Percentiles rank a stretch among this genome's conserved stretches.
phyloP scores from a whole-genome alignment of 768 basidiomycete species.

The Kwoniella europaea region DNA sequence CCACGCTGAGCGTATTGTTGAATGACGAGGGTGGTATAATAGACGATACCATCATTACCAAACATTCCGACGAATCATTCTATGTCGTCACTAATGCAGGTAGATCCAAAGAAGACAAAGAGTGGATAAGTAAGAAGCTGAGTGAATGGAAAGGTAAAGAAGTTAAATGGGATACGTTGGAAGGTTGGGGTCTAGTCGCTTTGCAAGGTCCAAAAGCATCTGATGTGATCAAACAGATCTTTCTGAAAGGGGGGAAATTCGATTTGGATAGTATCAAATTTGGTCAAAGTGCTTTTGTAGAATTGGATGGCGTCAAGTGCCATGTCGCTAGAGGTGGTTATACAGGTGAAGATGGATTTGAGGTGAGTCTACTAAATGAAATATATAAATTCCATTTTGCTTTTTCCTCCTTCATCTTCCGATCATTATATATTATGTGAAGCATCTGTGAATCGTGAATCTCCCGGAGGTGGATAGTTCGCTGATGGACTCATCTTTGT shows the following conservation, averaged over 20 bases:
- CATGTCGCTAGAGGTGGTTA: conserved; percentile 95
- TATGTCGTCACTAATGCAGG: conserved; percentile 98
- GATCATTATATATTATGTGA: too few relatives aligned
- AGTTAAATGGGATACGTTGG: conserved; percentile 80
- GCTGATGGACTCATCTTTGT: neutral
- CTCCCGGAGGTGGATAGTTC: too few relatives aligned
- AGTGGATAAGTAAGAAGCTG: conserved; percentile 73
- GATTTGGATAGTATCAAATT: conserved; percentile 73
- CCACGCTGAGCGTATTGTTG: conserved; percentile 85
- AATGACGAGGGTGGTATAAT: conserved; percentile 92
- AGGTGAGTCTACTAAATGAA: conserved; percentile 63
- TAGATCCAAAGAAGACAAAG: conserved; percentile 76
- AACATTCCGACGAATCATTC: conserved; percentile 71
- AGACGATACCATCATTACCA: conserved; percentile 83
- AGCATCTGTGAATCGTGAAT: too few relatives aligned
- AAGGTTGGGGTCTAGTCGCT: conserved; percentile 85
- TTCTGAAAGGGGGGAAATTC: conserved; percentile 60
- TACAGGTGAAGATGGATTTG: conserved; percentile 98
- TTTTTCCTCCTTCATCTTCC: too few relatives aligned
- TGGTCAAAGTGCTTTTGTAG: conserved; percentile 79
- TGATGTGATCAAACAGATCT: conserved; percentile 73
- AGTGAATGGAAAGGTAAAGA: conserved; percentile 74
- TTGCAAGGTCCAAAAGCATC: conserved; percentile 90
- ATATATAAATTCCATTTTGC: neutral
- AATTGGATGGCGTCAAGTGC: conserved; percentile 75